A percentile compares a stretch with the other conserved stretches of the same genome.
Evolutionary conservation across 805 yeast genomes (phyloP).

Genomic region (Jamesozyma rosinii): DNA sequence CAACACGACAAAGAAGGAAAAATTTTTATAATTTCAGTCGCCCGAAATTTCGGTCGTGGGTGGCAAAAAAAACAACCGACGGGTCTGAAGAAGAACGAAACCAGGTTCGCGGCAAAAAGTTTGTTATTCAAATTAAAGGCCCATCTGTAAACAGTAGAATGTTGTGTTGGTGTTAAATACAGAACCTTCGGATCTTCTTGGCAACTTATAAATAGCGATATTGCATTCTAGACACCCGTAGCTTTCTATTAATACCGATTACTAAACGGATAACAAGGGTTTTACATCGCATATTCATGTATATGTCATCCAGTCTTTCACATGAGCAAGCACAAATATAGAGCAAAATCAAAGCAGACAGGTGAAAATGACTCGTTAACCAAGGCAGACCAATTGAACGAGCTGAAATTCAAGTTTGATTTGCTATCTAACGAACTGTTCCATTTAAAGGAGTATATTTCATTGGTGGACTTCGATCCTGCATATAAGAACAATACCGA

Average conservation of each 20-base stretch:
- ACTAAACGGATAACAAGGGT: not conserved
- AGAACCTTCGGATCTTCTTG: not conserved
- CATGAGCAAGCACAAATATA: conserved; percentile 3
- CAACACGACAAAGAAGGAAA: not conserved
- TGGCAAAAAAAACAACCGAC: not conserved
- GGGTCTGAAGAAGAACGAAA: not conserved
- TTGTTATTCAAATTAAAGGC: not conserved
- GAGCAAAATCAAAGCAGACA: not conserved
- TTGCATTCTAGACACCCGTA: conserved; percentile 2
- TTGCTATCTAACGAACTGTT: conserved; percentile 50
- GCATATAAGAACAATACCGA: conserved; percentile 28
- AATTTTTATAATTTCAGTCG: not conserved
- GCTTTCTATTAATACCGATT: conserved; percentile 6
- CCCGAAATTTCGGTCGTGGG: not conserved
- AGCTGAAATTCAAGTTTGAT: conserved; percentile 39
- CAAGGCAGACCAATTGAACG: conserved; percentile 31
- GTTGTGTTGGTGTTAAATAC: not conserved
- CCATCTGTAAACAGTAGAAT: not conserved
- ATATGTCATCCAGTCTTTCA: not conserved
- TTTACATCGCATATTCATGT: conserved; percentile 7
- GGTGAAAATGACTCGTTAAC: not conserved
- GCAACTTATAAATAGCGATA: conserved; percentile 6
- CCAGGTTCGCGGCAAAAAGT: not conserved
- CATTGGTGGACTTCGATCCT: conserved; percentile 57
- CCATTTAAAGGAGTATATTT: conserved; percentile 52